Base-by-base conservation (phyloP, 2,329 filamentous ascomycete species). In the Arthrobotrys megalospora region DNA sequence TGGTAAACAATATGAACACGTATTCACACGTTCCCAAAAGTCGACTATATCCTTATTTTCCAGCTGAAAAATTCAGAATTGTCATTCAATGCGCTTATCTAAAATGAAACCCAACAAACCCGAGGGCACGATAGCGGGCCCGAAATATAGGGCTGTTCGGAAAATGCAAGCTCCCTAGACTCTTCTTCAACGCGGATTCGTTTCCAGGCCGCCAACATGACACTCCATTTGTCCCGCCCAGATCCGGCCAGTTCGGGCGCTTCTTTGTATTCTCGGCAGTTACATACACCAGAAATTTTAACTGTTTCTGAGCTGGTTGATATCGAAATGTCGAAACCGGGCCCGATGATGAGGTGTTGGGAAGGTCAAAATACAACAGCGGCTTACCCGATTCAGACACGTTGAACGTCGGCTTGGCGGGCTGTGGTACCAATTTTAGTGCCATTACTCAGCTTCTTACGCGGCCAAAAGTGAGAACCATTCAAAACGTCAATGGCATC, bases 361-460 rank as follows among this genome's bases (percentile, higher is more conserved):
- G 16, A 24, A 34, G 4, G 16, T 47, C 38, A 71, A 63, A 71
- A 71, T 71, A 43, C 55, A 60, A 71, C 66, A 62, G 41, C 28
- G 12, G 45, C 24, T 53, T 63, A 32, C 34, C 41, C 41, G 7
- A 47, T 62, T 43, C 21, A 24, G 55, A 28, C 45, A 24, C n/a
- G 16, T 36, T 43, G 11, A 43, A 60, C 19, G 36, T 3, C 34
- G 38, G 53, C 66, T 70, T 50, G 52, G 52, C 66, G 53, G 53
- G 66, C 43, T 50, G 52, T 70, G 53, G 14, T 19, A 21, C 66
- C 53, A 70, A 48, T 38, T 62, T 70, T 70, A 70, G 66, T 38
- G 32, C 38, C 60, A 58, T 76, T 76, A 68, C 52, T 76, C 71
- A 76, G 71, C 71, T 52, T 64, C 32, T 76, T 24, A 76, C 72